Conservation (phyloP, 2,329 filamentous ascomycete genomes). For the Ramularia collo-cygni region DNA sequence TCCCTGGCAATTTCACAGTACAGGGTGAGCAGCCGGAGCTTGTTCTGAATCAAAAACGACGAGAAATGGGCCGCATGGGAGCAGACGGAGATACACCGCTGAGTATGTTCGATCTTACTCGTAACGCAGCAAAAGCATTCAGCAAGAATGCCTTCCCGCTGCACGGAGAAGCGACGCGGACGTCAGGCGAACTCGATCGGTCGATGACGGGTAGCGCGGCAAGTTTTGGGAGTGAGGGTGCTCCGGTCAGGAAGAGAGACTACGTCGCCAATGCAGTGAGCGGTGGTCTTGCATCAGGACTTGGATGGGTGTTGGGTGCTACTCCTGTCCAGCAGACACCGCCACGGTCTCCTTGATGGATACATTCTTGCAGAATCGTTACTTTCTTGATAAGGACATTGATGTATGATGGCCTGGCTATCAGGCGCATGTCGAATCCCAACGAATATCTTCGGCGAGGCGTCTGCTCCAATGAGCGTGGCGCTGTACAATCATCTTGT, state of each 20-base stretch:
- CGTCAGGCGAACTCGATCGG: conserved; percentile 9
- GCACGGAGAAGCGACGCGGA: conserved; percentile 15
- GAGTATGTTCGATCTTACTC: conserved; percentile 47
- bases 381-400: too few species aligned
- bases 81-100: conserved; percentile 43
- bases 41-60: conserved; percentile 34
- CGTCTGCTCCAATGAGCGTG: too few species aligned
- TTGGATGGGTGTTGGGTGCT: conserved; percentile 59
- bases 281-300: conserved; percentile 53
- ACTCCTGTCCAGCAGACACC: conserved; percentile 21
- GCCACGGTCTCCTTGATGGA: too few species aligned
- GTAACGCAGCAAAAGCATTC: conserved; percentile 44
- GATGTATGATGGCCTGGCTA: too few species aligned
- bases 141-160: conserved; percentile 41
- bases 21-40: conserved; percentile 28
- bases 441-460: too few species aligned
- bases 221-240: conserved; percentile 17
- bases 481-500: too few species aligned
- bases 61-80: conserved; percentile 33
- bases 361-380: too few species aligned
- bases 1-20: conserved; percentile 42
- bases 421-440: too few species aligned
- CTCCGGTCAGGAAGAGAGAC: conserved; percentile 66
- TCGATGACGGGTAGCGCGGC: conserved; percentile 19
- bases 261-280: conserved; percentile 61